These are phyloP conservation scores for Pestalotiopsis sp. DNA, from an alignment of 2,329 filamentous ascomycete genomes.

Conservation along the genomic window DNA sequence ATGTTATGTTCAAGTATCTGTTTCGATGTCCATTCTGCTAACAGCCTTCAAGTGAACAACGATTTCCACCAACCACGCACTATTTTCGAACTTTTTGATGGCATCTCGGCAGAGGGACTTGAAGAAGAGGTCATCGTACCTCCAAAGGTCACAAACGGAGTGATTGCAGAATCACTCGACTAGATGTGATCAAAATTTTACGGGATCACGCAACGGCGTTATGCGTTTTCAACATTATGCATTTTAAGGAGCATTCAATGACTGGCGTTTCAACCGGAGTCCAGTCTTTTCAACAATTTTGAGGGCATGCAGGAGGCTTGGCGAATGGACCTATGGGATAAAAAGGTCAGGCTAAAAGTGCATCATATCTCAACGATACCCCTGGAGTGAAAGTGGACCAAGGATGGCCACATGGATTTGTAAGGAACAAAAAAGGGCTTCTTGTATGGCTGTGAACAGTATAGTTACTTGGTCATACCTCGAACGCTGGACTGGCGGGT, in stretches of 20 bases:
- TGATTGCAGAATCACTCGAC: conserved; percentile 26
- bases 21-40: not conserved
- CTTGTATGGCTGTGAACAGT: not conserved
- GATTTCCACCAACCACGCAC: conserved; percentile 86
- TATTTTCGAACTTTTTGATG: conserved; percentile 86
- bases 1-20: conserved; percentile 35
- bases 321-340: conserved; percentile 19
- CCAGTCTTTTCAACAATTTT: conserved; percentile 36
- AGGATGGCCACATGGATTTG: not conserved
- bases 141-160: conserved; percentile 25
- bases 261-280: conserved; percentile 29
- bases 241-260: conserved; percentile 27
- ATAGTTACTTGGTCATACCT: not conserved
- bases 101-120: conserved; percentile 68
- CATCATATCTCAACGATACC: conserved; percentile 46
- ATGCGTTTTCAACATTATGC: conserved; percentile 34
- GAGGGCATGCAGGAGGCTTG: conserved; percentile 24
- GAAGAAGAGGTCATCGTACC: conserved; percentile 39
- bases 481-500: not conserved
- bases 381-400: conserved; percentile 19
- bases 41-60: conserved; percentile 73
- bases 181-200: conserved; percentile 13
- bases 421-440: not conserved
- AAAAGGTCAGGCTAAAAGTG: conserved; percentile 30
- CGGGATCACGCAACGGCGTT: conserved; percentile 28